These are phyloP conservation scores for Aspergillus terreus DNA, from an alignment of 2,329 filamentous ascomycete genomes.

Conservation along the genomic window DNA sequence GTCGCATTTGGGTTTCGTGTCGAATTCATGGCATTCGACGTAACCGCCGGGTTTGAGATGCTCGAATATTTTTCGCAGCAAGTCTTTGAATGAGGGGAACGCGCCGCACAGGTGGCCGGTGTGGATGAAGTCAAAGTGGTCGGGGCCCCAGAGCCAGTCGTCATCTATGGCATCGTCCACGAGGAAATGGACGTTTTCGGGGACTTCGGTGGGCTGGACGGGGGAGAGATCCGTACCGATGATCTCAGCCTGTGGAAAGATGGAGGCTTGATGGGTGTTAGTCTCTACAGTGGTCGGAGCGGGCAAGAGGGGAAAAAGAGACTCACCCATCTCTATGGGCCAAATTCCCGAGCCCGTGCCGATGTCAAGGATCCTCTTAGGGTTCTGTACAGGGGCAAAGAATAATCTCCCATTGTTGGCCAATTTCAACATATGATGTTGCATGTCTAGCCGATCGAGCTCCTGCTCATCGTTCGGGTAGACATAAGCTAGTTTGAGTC, in stretches of 20 bases:
- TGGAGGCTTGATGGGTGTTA: constrained; percentile 20
- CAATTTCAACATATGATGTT: constrained; percentile 53
- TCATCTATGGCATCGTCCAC: constrained; percentile 64
- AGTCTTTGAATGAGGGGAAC: constrained; percentile 53
- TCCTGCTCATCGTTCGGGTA: constrained; percentile 55
- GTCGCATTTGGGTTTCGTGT: constrained; percentile 49
- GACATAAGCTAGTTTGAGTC: constrained; percentile 32
- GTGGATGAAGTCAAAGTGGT: constrained; percentile 58
- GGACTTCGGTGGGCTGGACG: constrained; percentile 63
- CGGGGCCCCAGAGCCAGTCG: constrained; percentile 54
- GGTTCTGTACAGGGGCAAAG: constrained; percentile 44
- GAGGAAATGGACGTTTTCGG: constrained; percentile 70
- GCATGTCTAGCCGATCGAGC: constrained; percentile 53
- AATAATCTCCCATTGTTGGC: constrained; percentile 45
- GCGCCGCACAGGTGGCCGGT: constrained; percentile 56
- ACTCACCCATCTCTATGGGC: constrained; percentile 62
- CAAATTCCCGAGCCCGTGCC: constrained; percentile 63
- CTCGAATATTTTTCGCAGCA: constrained; percentile 51
- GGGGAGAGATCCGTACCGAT: constrained; percentile 65
- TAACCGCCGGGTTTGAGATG: constrained; percentile 57
- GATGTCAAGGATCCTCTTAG: constrained; percentile 52
- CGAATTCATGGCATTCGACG: constrained; percentile 43
- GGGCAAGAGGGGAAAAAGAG: constrained; percentile 4
- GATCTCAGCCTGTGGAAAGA: constrained; percentile 57
- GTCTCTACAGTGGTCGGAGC: not conserved